Evolutionary conservation across 2,329 filamentous ascomycete species (phyloP), one percentile per base, ranked within the genome.

Genomic region (Pseudocercospora fijiensis): DNA sequence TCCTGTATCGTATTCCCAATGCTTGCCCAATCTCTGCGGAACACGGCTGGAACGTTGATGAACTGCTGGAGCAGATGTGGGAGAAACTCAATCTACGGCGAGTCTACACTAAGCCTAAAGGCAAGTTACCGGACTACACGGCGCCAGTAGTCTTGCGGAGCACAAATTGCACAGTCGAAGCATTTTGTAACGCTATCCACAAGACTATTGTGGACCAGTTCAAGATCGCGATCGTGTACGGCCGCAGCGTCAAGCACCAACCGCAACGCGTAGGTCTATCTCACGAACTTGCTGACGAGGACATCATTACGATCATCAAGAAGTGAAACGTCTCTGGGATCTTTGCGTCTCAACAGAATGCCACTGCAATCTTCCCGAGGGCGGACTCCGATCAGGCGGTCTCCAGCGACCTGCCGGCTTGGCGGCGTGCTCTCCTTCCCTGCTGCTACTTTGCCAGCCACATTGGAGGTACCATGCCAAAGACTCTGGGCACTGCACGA

Each of bases 71-170:
- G 81, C 87, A 90, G 77, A 98, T 98, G 95, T 98, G 95, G 95
- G 93, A 97, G 62, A 96, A 96, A 79, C 85, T 99, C 72, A 91
- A 90, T 74, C 84, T 99, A 65, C 88, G 91, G 72, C 87, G 95
- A 72, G 90, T 99, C 52, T 99, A 99, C 81, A 99, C 95, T 63
- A 99, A 99, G 81, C 95, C 95, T 65, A 98, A 99, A 83, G 95
- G 95, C 67, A 92, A 89, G 77, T 84, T 92, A 78, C 95, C 95
- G 16, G 95, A 99, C 79, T 99, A 99, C 80, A 87, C 88, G 63
- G 83, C 90, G 58, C 95, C 95, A 57, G 95, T 99, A 41, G 95
- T 99, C 72, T 83, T 99, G 70, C 88, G 91, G 73, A 86, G 90
- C 68, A 87, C 84, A 58, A 89, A 88, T 70, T 96, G 90, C 78